These are phyloP conservation scores for Phytophthora boehmeriae DNA, from an alignment of 352 stramenopile species.

Conservation along the genomic window DNA sequence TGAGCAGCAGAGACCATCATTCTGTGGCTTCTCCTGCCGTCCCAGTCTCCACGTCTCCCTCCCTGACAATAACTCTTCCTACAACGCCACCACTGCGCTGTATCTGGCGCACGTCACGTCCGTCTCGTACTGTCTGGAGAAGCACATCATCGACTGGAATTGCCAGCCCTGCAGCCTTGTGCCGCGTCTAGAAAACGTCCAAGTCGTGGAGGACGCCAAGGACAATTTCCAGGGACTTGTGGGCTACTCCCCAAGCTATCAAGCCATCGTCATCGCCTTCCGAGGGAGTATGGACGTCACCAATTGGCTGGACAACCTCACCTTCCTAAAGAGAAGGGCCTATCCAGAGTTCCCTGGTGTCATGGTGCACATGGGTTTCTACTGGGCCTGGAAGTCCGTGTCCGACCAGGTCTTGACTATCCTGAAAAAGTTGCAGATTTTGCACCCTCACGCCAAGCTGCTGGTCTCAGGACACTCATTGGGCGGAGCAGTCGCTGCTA, in stretches of 20 bases:
- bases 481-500: slow-evolving; percentile 67
- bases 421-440: slow-evolving; percentile 35
- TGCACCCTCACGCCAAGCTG: slow-evolving; percentile 51
- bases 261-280: slow-evolving; percentile 75
- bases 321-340: slow-evolving; percentile 74
- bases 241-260: slow-evolving; percentile 60
- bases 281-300: slow-evolving; percentile 82
- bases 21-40: too few species aligned
- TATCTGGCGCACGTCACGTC: slow-evolving; percentile 83
- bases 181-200: slow-evolving; percentile 46
- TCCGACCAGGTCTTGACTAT: slow-evolving; percentile 48
- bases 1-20: background rate
- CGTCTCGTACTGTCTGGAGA: slow-evolving; percentile 72
- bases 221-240: slow-evolving; percentile 84
- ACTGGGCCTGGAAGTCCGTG: slow-evolving; percentile 79
- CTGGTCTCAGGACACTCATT: slow-evolving; percentile 81
- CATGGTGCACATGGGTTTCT: slow-evolving; percentile 79
- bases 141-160: slow-evolving; percentile 75
- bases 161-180: slow-evolving; percentile 76
- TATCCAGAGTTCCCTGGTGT: slow-evolving; percentile 69
- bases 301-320: slow-evolving; percentile 89
- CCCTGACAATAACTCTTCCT: slow-evolving; percentile 24
- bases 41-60: background rate
- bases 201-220: slow-evolving; percentile 69
- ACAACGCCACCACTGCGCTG: slow-evolving; percentile 72